phyloP scores from a whole-genome alignment of 2,329 filamentous ascomycete genomes.

The Fusarium sp. region DNA sequence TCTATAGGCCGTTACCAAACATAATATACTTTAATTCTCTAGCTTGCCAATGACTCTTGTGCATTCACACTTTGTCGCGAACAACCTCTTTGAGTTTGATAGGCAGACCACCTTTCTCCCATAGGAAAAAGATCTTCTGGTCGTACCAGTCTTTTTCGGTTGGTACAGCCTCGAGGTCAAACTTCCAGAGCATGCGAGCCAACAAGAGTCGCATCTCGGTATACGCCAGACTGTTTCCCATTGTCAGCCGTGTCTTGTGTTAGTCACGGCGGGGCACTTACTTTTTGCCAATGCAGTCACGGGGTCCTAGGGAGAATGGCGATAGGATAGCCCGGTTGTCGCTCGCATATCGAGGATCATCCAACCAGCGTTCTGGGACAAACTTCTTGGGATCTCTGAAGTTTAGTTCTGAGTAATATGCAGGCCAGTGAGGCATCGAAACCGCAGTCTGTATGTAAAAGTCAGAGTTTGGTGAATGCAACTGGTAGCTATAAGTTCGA shows the following conservation, averaged over 20 bases:
- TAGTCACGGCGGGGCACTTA: accelerated
- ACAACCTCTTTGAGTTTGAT: background rate
- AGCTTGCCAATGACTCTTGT: background rate
- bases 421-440: background rate
- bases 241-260: accelerated
- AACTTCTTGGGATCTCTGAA: background rate
- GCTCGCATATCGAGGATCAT: background rate
- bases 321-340: background rate
- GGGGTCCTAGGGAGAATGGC: background rate
- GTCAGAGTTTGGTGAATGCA: background rate
- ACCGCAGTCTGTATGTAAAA: background rate
- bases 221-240: background rate
- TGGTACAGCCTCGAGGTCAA: background rate
- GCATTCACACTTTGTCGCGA: background rate
- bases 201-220: slow-evolving; percentile 8
- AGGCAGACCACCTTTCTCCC: background rate
- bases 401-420: background rate
- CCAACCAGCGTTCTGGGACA: slow-evolving; percentile 2
- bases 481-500: accelerated
- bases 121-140: background rate
- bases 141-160: background rate
- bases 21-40: accelerated
- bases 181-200: slow-evolving; percentile 8
- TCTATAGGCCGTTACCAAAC: background rate
- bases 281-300: slow-evolving; percentile 17